Conservation (phyloP, 2,329 filamentous ascomycete genomes). For the Pestalotiopsis fici region DNA sequence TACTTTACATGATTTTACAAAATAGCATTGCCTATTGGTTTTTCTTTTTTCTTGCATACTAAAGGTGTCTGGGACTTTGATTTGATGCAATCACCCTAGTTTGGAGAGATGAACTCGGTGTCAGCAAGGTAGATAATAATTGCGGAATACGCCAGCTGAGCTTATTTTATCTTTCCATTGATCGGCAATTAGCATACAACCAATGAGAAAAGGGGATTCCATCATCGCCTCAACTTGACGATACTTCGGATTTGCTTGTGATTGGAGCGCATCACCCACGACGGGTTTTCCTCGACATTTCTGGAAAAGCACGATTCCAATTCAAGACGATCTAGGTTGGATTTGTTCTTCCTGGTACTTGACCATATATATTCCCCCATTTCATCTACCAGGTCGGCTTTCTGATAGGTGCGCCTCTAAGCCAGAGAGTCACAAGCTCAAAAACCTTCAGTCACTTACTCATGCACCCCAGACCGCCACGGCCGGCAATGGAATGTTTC, state of each 20-base stretch:
- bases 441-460: not conserved
- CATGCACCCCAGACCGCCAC: slow-evolving; percentile 4
- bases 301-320: not conserved
- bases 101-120: not conserved
- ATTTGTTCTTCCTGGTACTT: not conserved
- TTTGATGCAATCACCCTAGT: not conserved
- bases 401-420: slow-evolving; percentile 3
- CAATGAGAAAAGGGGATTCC: not conserved
- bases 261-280: not conserved
- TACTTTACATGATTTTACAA: not conserved
- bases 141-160: not conserved
- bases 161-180: not conserved
- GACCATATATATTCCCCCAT: not conserved
- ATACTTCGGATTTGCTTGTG: not conserved
- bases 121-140: not conserved
- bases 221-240: not conserved
- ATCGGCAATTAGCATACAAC: not conserved
- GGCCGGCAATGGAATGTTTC: not conserved
- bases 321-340: not conserved
- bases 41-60: not conserved
- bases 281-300: not conserved
- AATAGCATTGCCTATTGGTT: not conserved
- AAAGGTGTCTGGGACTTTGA: not conserved
- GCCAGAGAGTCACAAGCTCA: not conserved
- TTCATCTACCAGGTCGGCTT: not conserved